Evolutionary conservation across 306 rosid species (phyloP), one percentile per base, ranked within the genome.

Genomic region (Macrotyloma uniflorum): DNA sequence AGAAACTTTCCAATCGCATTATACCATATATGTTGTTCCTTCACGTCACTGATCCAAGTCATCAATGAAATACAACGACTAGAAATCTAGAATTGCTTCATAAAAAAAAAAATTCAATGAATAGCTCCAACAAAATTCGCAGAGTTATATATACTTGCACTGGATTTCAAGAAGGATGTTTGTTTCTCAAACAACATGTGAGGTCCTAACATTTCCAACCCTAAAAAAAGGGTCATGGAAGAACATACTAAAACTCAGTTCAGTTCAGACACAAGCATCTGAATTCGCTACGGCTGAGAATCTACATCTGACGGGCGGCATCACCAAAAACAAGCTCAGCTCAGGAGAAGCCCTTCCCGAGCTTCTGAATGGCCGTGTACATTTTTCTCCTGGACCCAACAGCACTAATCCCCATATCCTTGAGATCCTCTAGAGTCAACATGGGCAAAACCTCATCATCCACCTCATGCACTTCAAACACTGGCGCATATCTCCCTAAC

Each of bases 361-460:
- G 93, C 88, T 90, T 94, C 94, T 94, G 97, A 80, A 94, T 90
- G 54, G 98, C 94, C 43, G 71, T 89, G 82, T 85, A 92, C 93
- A 94, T 88, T 87, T 94, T 94, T 47, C 98, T 91, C 71, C 97
- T 87, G 0, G 97, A 89, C 16, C 97, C 97, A 64, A 91, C 98
- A 19, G 97, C 98, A 78, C 61, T 86, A 57, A 94, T 90, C 36
- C 98, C 98, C 98, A 94, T 94, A 66, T 91, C 97, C 83, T 94
- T 91, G 70, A 94, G 97, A 87, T 94, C 98, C 79, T 83, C 87
- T 2, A 79, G 47, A 8, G 87, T 83, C 73, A 95, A 76, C 98
- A 91, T 86, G 20, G 99, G 97, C 90, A 95, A 81, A 10, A 95
- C 88, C 77, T 95, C 99, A 54, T 92, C 98, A 83, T 95, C 98